Conservation (phyloP, 768 basidiomycete species). For the Termitomyces sp. region DNA sequence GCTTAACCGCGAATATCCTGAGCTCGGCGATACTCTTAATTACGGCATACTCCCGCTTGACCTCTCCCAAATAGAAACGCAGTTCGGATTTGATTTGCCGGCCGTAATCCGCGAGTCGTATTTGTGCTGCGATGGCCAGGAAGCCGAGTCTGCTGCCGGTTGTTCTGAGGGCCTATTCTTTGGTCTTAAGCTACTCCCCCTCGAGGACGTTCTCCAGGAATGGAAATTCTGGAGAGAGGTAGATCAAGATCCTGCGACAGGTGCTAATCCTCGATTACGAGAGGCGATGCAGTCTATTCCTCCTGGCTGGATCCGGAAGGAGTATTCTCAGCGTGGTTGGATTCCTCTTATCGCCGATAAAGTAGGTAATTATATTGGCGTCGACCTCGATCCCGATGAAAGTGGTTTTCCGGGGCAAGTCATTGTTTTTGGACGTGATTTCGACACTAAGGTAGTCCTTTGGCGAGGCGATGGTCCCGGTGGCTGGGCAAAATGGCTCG, state of each 20-base stretch:
- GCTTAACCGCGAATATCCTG: slow-evolving; percentile 84
- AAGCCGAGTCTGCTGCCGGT: slow-evolving; percentile 82
- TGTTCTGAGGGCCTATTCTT: slow-evolving; percentile 92
- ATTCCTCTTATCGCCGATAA: slow-evolving; percentile 93
- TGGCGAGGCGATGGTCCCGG: slow-evolving; percentile 86
- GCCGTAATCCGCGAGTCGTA: slow-evolving; percentile 89
- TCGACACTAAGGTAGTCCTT: slow-evolving; percentile 95
- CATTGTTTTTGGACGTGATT: slow-evolving; percentile 97
- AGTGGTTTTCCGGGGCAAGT: slow-evolving; percentile 82
- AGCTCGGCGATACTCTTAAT: slow-evolving; percentile 93
- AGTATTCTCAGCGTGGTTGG: slow-evolving; percentile 95
- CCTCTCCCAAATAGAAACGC: slow-evolving; percentile 75
- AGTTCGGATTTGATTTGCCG: slow-evolving; percentile 82
- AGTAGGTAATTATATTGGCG: slow-evolving; percentile 92
- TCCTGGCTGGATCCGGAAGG: slow-evolving; percentile 78
- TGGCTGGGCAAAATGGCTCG: slow-evolving; percentile 95
- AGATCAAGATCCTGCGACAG: slow-evolving; percentile 82
- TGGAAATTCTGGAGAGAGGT: slow-evolving; percentile 97
- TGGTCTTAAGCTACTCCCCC: slow-evolving; percentile 86
- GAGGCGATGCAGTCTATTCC: slow-evolving; percentile 87
- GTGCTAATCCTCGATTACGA: slow-evolving; percentile 67
- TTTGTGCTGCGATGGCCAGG: slow-evolving; percentile 86
- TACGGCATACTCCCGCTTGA: slow-evolving; percentile 80
- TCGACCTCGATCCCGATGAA: slow-evolving; percentile 87
- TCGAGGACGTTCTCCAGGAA: slow-evolving; percentile 92